Base-by-base conservation (phyloP, 2,329 filamentous ascomycete species). In the Trichoderma atroviride region DNA sequence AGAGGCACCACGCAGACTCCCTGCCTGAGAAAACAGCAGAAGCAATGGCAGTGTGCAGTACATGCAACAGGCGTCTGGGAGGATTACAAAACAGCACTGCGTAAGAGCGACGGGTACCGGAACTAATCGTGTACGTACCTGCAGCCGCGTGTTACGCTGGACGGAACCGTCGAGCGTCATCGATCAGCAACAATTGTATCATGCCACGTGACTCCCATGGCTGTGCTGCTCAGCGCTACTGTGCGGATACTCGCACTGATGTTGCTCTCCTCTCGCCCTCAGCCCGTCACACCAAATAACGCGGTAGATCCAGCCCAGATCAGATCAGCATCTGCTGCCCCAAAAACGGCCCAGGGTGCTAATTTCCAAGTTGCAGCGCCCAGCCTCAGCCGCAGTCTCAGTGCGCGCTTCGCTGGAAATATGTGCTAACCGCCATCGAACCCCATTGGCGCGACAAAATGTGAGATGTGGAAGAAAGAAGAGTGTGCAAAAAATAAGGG, bases 201-300 rank as follows among this genome's bases (percentile, higher is more conserved):
- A 58, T 58, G 59, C 59, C 63, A 66, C 63, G 63, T 66, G 63
- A 66, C 63, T 29, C 27, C 37, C 53, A 33, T 58, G n/a, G 29
- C 24, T 57, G 29, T 29, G 29, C 40, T 24, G 27, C 29, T 22
- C 43, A 47, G n/a, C 19, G 40, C 40, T 47, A 9, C 40, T 14
- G 16, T n/a, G n/a, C n/a, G n/a, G n/a, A n/a, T n/a, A n/a, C n/a
- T n/a, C n/a, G n/a, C 19, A 1, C 19, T 47, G 16, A 47, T 43
- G 37, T 16, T 19, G 19, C 40, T 43, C 19, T 43, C 40, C 0
- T 9, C 27, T 56, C 53, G 11, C 1, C 14, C 14, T 55, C 27
- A 16, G 14, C 27, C 14, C 27, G 40, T 47, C 24, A 27, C 19
- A 33, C 29, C 14, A 27, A 11, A 19, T 33, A 50, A 43, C 33